Base-by-base conservation (phyloP, 768 basidiomycete genomes). In the Psilocybe cyanescens region DNA sequence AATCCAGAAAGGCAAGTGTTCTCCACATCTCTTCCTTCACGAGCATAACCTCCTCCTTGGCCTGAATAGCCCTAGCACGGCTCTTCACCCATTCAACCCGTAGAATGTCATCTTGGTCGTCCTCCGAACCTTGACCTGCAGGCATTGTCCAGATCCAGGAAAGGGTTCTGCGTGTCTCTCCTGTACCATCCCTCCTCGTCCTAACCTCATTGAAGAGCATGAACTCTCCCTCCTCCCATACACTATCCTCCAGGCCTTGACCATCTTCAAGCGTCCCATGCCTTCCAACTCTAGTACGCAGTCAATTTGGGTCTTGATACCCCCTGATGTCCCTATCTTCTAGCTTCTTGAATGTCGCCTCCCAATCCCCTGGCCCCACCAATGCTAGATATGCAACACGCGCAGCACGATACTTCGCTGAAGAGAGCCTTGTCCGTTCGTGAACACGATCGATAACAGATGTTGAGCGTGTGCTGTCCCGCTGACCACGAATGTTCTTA, bases 201-300 rank as follows among this genome's bases (percentile, higher is more conserved):
- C 62, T 57, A 8, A n/a, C 16, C 14, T 64, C 8, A 4, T 30
- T 28, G 9, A 47, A 19, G 30, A 51, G 49, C 37, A 12, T 2
- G 14, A 28, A 11, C 4, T 45, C 17, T 0, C 44, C 44, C 16
- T 49, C 46, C 8, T 59, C 37, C 39, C 7, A 4, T 30, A 17
- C 49, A 51, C 7, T 8, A 11, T 14, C 49, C 19, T 28, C 19
- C 12, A 28, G 17, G 5, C n/a, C 37, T 44, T 65, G 63, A 7
- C 19, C 54, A 48, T 67, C 66, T 29, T 70, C 69, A 3, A 68
- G 62, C 0, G 66, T 69, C 3, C 11, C 76, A 64, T 9, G 66
- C 65, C n/a, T 59, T 2, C 57, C 57, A 1, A 7, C 16, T 29
- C 30, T 8, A 8, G 8, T 8, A 2, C 16, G 55, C 1, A 61